Base-by-base conservation (phyloP, 2,329 filamentous ascomycete genomes). In the Ilyonectria robusta region DNA sequence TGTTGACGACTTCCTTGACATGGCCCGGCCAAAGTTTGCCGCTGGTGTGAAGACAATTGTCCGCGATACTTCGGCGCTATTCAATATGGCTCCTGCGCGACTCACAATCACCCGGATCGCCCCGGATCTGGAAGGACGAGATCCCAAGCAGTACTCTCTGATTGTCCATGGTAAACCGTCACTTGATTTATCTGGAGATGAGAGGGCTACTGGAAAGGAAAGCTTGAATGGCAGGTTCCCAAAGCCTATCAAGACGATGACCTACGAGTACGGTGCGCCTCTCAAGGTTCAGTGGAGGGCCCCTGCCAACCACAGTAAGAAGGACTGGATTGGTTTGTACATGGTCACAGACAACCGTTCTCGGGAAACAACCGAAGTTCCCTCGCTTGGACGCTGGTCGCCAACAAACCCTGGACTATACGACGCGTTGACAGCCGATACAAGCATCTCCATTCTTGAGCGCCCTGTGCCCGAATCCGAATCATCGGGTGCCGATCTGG, bases 261-360 rank as follows among this genome's bases (percentile, higher is more conserved):
- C 91, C 0, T 92, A 97, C 60, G 92, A 97, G 78, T 99, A 98
- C 73, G 96, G 96, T 40, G 89, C 94, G 1, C 94, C 96, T 0
- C 93, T 99, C 78, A 92, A 88, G 72, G 93, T 98, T 69, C 93
- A 89, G 74, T 99, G 96, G 96, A 93, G 89, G 31, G 96, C 95
- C 0, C 95, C 96, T 0, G 86, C 90, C 42, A 93, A 94, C 71
- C 96, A 98, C 81, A 92, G 91, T 82, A 94, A 93, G 78, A 93
- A 92, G 75, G 96, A 99, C 80, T 99, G 96, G 96, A 91, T 99
- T 59, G 95, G 95, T 4, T 86, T 99, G 6, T 99, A 98, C 84
- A 94, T 95, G 89, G 94, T 99, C 3, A 94, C 94, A 3, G 95
- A 98, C 81, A 99, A 98, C 77, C 89, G 91, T 7, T 96, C 93